phyloP scores from a whole-genome alignment of 208 protist genomes.

The Wallacemonas sp. region DNA sequence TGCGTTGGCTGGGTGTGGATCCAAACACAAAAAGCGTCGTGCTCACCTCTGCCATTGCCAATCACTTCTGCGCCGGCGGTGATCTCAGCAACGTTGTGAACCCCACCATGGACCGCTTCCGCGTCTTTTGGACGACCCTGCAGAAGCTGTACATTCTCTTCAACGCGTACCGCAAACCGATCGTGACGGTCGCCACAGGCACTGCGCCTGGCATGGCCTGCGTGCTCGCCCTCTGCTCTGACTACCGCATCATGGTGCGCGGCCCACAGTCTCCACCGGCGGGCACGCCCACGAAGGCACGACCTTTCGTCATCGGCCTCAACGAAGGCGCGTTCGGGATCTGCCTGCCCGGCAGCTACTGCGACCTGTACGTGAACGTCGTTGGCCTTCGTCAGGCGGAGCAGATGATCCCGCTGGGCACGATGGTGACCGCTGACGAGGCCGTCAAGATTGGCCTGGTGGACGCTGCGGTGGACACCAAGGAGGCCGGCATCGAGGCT shows the following conservation, averaged over 20 bases:
- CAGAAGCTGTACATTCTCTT: conserved; percentile 54
- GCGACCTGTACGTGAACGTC: conserved; percentile 53
- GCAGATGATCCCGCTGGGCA: conserved; percentile 73
- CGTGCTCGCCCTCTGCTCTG: conserved; percentile 40
- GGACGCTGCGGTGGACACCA: conserved; percentile 55
- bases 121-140: conserved; percentile 35
- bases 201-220: conserved; percentile 46
- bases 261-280: conserved; percentile 22
- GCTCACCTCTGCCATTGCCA: conserved; percentile 39
- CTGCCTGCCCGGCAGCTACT: conserved; percentile 34
- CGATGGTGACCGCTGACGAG: conserved; percentile 65
- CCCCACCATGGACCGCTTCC: conserved; percentile 35
- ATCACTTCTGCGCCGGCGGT: conserved; percentile 50
- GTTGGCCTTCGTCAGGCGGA: conserved; percentile 64
- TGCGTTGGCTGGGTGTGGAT: conserved; percentile 42
- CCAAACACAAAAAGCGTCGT: conserved; percentile 34
- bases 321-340: conserved; percentile 59
- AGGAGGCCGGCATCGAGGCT: conserved; percentile 35
- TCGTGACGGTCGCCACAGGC: conserved; percentile 42
- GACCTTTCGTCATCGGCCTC: conserved; percentile 40
- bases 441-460: conserved; percentile 64
- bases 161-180: conserved; percentile 42
- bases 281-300: not conserved
- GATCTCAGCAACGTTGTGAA: conserved; percentile 50
- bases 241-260: conserved; percentile 50